Base-by-base conservation (phyloP, 495 filamentous ascomycete genomes). In the Penicillium canescens region DNA sequence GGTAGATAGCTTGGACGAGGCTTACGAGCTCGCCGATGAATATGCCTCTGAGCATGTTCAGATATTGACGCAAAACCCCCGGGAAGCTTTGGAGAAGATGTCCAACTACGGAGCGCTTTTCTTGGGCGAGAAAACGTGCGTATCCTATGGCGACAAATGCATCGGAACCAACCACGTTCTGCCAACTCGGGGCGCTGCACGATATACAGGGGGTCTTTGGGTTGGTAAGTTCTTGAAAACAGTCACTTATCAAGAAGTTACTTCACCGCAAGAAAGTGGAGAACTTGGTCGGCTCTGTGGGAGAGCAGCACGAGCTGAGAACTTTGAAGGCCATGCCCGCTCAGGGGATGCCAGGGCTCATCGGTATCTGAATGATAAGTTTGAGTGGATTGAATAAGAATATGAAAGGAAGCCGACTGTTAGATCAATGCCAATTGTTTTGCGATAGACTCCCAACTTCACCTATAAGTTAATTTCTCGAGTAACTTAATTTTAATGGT, bases 141-240 rank as follows among this genome's bases (percentile, higher is more conserved):
- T 82, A 3, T 78, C 73, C 1, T 81, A 78, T 49, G 77, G 78
- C 8, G 78, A 81, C 45, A 81, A 81, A 68, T 74, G 71, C 38
- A 82, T 82, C 47, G 79, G 77, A 4, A 82, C 79, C 2, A 81
- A 82, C 56, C 79, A 81, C 54, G 78, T 82, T 6, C 66, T 82
- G 3, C 78, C 79, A 0, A 82, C 79, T 1, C 63, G 69, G 6
- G 74, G 73, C 34, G 77, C 76, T 3, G 74, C 76, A 0, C 56
- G 69, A 8, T 80, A 77, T 52, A 80, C 78, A 0, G 77, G 77
- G 5, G 78, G 78, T 1, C 62, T 81, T 13, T 81, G 78, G 78
- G 76, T 79, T 8, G 78, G 79, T 12, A 82, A 81, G 50, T 82
- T 68, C 55, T 59, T 81, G 13, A 66, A 69, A 42, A 82, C 78